Conservation (phyloP, 345 rosid genomes). For the Citrus sp. region DNA sequence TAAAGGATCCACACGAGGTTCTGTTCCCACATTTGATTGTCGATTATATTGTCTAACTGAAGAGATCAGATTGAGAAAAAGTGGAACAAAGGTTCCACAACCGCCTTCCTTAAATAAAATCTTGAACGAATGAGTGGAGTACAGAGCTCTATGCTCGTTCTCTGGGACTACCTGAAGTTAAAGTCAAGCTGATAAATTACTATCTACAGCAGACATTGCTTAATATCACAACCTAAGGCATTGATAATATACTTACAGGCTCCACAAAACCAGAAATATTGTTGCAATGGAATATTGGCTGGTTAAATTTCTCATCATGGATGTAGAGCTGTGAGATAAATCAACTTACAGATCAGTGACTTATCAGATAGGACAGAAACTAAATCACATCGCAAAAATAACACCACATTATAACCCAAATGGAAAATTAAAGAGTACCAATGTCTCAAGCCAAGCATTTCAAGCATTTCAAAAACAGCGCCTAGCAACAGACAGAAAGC, state of each 20-base stretch:
- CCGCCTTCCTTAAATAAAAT: slow-evolving; percentile 96
- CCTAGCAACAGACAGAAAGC: not conserved
- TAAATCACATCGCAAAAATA: not conserved
- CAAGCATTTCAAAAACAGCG: not conserved
- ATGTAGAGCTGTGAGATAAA: slow-evolving; percentile 61
- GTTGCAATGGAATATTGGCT: slow-evolving; percentile 93
- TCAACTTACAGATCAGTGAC: slow-evolving; percentile 8
- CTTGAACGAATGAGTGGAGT: slow-evolving; percentile 83
- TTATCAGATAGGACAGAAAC: not conserved
- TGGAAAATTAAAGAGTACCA: not conserved
- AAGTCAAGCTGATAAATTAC: not conserved
- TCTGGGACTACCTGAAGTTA: slow-evolving; percentile 76
- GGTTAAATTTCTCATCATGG: slow-evolving; percentile 83
- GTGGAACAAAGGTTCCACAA: slow-evolving; percentile 92
- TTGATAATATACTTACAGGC: slow-evolving; percentile 61
- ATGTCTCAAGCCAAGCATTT: not conserved
- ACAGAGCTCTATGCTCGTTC: slow-evolving; percentile 72
- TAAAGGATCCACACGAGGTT: slow-evolving; percentile 66
- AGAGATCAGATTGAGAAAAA: slow-evolving; percentile 73
- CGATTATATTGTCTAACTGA: slow-evolving; percentile 72
- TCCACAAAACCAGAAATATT: slow-evolving; percentile 85
- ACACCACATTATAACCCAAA: not conserved
- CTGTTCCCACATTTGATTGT: slow-evolving; percentile 41
- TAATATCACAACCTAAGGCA: not conserved
- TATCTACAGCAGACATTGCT: not conserved